These are phyloP conservation scores for Rhodofomes roseus DNA, from an alignment of 1,284 basidiomycete genomes.

Conservation along the genomic window DNA sequence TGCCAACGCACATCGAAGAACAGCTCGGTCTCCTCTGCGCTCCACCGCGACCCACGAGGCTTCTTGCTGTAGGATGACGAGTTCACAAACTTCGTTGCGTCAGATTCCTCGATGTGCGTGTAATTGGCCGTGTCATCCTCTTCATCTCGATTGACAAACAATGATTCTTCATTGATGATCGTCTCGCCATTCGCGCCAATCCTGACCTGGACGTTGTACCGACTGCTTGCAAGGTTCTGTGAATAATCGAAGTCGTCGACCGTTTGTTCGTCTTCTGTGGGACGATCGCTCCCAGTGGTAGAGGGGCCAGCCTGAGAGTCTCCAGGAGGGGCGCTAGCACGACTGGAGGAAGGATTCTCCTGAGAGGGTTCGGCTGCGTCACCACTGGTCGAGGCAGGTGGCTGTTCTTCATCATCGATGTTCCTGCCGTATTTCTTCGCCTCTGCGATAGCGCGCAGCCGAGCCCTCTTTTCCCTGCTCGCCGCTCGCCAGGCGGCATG, in stretches of 20 bases:
- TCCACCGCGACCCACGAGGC: constrained; percentile 77
- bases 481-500: constrained; percentile 64
- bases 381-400: constrained; percentile 3
- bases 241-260: constrained; percentile 64
- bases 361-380: neutral
- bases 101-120: constrained; percentile 80
- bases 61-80: constrained; percentile 80
- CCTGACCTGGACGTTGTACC: constrained; percentile 77
- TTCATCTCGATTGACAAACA: constrained; percentile 66
- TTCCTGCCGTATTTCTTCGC: constrained; percentile 66
- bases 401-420: constrained; percentile 43
- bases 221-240: constrained; percentile 56
- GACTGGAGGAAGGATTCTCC: constrained; percentile 9
- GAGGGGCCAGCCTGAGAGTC: constrained; percentile 3
- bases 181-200: constrained; percentile 80
- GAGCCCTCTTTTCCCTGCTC: constrained; percentile 59
- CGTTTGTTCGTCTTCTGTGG: constrained; percentile 10
- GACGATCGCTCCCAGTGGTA: neutral
- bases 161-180: constrained; percentile 76
- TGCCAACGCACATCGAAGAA: constrained; percentile 82
- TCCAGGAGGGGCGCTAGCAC: constrained; percentile 10
- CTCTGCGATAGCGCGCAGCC: constrained; percentile 60
- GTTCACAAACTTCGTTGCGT: constrained; percentile 80
- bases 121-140: constrained; percentile 66
- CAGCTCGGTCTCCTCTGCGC: constrained; percentile 78